Percentiles rank a stretch among this genome's conserved stretches.
Evolutionary conservation across 768 basidiomycete genomes (phyloP).

Genomic region (Russula ochroleuca): DNA sequence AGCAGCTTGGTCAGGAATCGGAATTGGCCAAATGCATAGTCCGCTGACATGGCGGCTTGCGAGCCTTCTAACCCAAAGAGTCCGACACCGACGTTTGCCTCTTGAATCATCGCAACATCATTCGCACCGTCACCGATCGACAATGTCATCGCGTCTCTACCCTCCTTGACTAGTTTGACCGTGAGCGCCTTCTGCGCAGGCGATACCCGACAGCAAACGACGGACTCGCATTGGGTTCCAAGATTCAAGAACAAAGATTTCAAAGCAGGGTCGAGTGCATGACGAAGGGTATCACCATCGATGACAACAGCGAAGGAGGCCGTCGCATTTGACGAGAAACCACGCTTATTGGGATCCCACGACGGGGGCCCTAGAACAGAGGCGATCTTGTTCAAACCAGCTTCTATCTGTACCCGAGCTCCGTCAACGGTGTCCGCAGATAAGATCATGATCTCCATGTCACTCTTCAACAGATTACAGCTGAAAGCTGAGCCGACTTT

Average conservation of each 20-base stretch:
- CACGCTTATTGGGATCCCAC: slow-evolving; percentile 54
- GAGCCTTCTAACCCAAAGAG: slow-evolving; percentile 92
- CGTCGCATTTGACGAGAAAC: slow-evolving; percentile 59
- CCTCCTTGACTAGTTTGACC: slow-evolving; percentile 94
- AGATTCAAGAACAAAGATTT: slow-evolving; percentile 87
- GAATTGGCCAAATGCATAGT: slow-evolving; percentile 98
- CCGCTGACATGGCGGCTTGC: slow-evolving; percentile 98
- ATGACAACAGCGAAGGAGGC: slow-evolving; percentile 92
- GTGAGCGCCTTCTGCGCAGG: slow-evolving; percentile 98
- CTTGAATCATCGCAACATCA: slow-evolving; percentile 99
- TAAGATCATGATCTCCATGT: slow-evolving; percentile 97
- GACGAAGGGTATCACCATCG: slow-evolving; percentile 86
- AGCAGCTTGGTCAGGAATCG: slow-evolving; percentile 87
- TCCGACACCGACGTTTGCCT: slow-evolving; percentile 97
- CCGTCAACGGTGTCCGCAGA: slow-evolving; percentile 76
- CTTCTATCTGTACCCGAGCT: slow-evolving; percentile 83
- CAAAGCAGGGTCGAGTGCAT: slow-evolving; percentile 71
- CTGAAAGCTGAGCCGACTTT: slow-evolving; percentile 54
- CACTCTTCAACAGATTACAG: slow-evolving; percentile 88
- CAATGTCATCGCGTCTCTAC: slow-evolving; percentile 91
- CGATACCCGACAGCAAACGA: slow-evolving; percentile 96
- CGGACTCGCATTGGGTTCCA: slow-evolving; percentile 94
- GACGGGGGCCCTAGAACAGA: slow-evolving; percentile 76
- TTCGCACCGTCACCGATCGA: slow-evolving; percentile 98
- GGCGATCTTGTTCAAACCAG: slow-evolving; percentile 90